Evolutionary conservation across 2,329 filamentous ascomycete genomes (phyloP).

Genomic region (Rasamsonia emersonii): DNA sequence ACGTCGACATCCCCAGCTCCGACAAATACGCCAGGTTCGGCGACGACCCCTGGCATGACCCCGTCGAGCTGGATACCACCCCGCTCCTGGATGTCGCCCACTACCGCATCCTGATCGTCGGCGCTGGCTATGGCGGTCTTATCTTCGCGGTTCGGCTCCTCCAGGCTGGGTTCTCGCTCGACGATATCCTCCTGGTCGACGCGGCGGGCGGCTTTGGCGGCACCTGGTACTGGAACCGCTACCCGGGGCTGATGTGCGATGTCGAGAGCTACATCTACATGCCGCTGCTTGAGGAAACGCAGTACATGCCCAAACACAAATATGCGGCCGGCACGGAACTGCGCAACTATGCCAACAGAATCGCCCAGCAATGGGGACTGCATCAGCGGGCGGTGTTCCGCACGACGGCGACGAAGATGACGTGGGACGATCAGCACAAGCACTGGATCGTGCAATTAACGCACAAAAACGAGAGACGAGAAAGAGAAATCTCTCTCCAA

Average conservation of each 20-base stretch:
- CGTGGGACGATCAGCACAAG: slow-evolving; percentile 39
- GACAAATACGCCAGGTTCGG: too few relatives aligned
- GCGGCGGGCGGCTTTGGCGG: slow-evolving; percentile 41
- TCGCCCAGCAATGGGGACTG: slow-evolving; percentile 39
- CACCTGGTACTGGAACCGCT: slow-evolving; percentile 43
- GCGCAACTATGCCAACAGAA: slow-evolving; percentile 36
- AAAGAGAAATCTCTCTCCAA: slow-evolving; percentile 17
- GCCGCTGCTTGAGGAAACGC: slow-evolving; percentile 52
- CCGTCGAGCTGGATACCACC: too few relatives aligned
- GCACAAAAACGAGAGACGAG: not conserved
- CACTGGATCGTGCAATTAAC: slow-evolving; percentile 22
- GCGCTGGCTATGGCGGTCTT: slow-evolving; percentile 39
- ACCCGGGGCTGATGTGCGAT: slow-evolving; percentile 46
- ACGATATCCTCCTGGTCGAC: slow-evolving; percentile 26
- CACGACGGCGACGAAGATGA: slow-evolving; percentile 32
- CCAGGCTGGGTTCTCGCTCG: slow-evolving; percentile 23
- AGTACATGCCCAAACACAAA: slow-evolving; percentile 48
- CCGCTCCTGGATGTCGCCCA: too few relatives aligned
- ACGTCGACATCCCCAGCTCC: too few relatives aligned
- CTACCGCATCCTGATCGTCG: slow-evolving; percentile 26
- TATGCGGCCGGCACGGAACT: slow-evolving; percentile 41
- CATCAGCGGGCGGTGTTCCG: slow-evolving; percentile 39
- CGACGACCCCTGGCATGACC: too few relatives aligned
- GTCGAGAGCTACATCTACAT: slow-evolving; percentile 54
- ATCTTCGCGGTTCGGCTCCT: slow-evolving; percentile 33